Evolutionary conservation across 345 rosid genomes (phyloP), one percentile per base, ranked within the genome.

Genomic region (Syzygium jambos): DNA sequence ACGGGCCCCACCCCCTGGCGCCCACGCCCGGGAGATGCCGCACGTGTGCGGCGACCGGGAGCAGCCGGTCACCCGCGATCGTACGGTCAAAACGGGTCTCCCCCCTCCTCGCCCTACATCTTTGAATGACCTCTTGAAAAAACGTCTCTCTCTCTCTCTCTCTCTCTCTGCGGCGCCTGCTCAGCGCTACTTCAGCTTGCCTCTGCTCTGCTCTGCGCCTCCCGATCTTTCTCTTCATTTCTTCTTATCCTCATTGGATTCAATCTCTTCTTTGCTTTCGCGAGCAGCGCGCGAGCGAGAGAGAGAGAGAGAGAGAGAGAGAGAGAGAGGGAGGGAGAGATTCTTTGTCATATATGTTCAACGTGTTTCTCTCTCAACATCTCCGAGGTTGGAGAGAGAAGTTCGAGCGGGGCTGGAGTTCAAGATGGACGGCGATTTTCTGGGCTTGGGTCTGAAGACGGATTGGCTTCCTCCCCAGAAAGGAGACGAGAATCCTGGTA

Each of bases 381-480:
- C n/a, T 85, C 61, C 30, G 34, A 55, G 86, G 52, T 41, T 65
- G n/a, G 38, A 73, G 87, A 49, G 85, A 55, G 82, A 30, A 52
- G 51, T 16, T 15, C 51, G 10, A 7, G 46, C 85, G 11, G 30
- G 6, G 46, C 6, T 46, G 52, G 77, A 14, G 23, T 52, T 22
- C 6, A 41, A 52, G 53, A 87, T 87, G 88, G 88, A 46, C 85
- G 29, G 85, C 43, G 77, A 55, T 63, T 87, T 87, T 56, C 85
- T 55, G 88, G 85, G 49, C 53, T 80, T 80, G 73, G 49, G 49
- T 38, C 82, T 27, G 82, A 19, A 25, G 11, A 43, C 82, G 10
- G 27, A 73, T 73, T 22, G 49, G 82, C 49, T 73, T 73, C 4
- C 82, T 73, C 4, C 82, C 82, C 49, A 19, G 82, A 22, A 73